phyloP scores from a whole-genome alignment of 495 filamentous ascomycete species.

The Tetracladium setigerum region DNA sequence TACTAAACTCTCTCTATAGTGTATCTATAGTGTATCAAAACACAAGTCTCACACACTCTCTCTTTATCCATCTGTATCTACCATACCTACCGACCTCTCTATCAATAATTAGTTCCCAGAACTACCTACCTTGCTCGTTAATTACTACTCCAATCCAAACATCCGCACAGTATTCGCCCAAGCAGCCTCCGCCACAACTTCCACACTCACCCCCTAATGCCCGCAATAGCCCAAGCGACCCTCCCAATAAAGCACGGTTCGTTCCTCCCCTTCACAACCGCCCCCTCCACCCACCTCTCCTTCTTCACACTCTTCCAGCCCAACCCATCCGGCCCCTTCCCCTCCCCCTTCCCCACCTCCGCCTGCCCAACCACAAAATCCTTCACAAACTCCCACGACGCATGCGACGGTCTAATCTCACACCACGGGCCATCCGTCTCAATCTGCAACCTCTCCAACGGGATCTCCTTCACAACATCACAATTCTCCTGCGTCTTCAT shows the following conservation, averaged over 20 bases:
- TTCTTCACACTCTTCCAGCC: slow-evolving; percentile 66
- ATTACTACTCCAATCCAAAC: slow-evolving; percentile 58
- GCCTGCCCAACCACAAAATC: slow-evolving; percentile 10
- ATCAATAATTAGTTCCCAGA: too few relatives aligned
- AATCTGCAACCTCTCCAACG: slow-evolving; percentile 61
- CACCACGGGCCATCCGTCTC: slow-evolving; percentile 79
- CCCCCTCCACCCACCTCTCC: slow-evolving; percentile 79
- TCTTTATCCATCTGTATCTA: too few relatives aligned
- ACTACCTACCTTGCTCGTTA: neutral
- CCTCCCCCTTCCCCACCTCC: neutral
- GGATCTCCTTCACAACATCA: slow-evolving; percentile 58
- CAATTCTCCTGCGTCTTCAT: slow-evolving; percentile 69
- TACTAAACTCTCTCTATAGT: too few relatives aligned
- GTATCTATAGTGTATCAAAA: too few relatives aligned
- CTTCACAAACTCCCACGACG: slow-evolving; percentile 49
- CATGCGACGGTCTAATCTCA: slow-evolving; percentile 45
- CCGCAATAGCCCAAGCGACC: slow-evolving; percentile 81
- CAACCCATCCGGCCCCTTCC: slow-evolving; percentile 15
- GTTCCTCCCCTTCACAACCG: slow-evolving; percentile 86
- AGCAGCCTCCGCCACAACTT: slow-evolving; percentile 79
- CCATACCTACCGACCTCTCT: too few relatives aligned
- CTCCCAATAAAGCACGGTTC: slow-evolving; percentile 77
- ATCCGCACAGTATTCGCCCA: slow-evolving; percentile 79
- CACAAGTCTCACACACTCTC: too few relatives aligned
- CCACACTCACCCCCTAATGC: slow-evolving; percentile 65